Base-by-base conservation (phyloP, 2,329 filamentous ascomycete genomes). In the Kalaharituber pfeilii region DNA sequence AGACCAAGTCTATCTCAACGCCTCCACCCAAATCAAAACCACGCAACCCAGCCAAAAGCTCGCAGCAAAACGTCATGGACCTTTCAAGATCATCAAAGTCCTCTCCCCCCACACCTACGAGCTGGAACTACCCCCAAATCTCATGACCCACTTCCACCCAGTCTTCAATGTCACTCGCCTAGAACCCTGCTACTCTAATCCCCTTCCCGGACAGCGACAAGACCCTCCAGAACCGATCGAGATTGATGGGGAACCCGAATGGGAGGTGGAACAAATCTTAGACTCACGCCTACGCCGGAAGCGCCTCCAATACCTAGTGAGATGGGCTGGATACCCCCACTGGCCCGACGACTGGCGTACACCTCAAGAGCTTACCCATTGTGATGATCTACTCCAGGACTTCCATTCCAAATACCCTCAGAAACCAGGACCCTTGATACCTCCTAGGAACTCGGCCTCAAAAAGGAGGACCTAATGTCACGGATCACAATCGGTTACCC, bases 1-100 rank as follows among this genome's bases (percentile, higher is more conserved):
- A 13, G 42, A 56, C 27, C 30, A 39, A 5, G 55, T 59, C 9
- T 60, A 24, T 13, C 20, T 50, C 5, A n/a, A n/a, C n/a, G n/a
- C n/a, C 47, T 22, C 53, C 15, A 15, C 50, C 58, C 6, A 15
- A 15, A 25, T 42, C 36, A 53, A 53, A 20, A 51, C 50, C 9
- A 50, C 45, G 2, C 30, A 54, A 1, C 27, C 33, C 0, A 49
- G 39, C 1, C 8, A 13, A 1, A 60, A 62, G 44, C 47, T 62
- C 3, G 54, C 56, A 13, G 39, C 52, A 29, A 54, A 57, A 33
- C 8, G 28, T 15, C 33, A 53, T 4, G 54, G 51, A 33, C 33
- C 29, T 3, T 57, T 56, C 29, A 11, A 29, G 28, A 44, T 56
- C 26, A 15, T 53, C 5, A 2, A 28, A 5, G 3, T 5, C 8